Evolutionary conservation across 352 stramenopile genomes (phyloP).

Genomic region (Globisporangium camurandrum): DNA sequence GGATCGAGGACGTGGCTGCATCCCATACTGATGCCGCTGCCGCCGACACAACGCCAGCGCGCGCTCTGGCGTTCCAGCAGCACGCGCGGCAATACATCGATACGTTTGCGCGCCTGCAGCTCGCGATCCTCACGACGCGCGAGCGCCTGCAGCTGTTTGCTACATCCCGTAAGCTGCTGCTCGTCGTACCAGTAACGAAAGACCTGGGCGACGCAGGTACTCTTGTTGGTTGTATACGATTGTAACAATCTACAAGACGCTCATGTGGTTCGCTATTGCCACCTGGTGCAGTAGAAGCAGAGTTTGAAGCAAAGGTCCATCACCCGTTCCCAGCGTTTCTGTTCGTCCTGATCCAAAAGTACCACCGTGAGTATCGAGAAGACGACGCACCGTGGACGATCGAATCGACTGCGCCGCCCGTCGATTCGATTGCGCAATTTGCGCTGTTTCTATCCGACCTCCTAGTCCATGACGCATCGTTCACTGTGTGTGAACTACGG

Average conservation of each 20-base stretch:
- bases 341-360: conserved; percentile 78
- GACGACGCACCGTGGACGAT: conserved; percentile 41
- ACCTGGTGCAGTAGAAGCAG: conserved; percentile 62
- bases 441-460: conserved; percentile 65
- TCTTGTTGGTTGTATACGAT: no score
- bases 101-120: conserved; percentile 42
- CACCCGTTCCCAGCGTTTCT: conserved; percentile 72
- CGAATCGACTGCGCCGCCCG: conserved; percentile 47
- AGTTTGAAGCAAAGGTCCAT: conserved; percentile 79
- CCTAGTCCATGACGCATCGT: conserved; percentile 40
- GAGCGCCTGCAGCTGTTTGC: conserved; percentile 30
- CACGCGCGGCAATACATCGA: conserved; percentile 57
- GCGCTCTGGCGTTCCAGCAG: conserved; percentile 68
- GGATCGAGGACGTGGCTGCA: conserved; percentile 41
- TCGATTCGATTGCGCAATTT: conserved; percentile 80
- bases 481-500: conserved; percentile 53
- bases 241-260: no score
- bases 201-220: conserved; percentile 58
- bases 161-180: conserved; percentile 17
- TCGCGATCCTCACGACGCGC: conserved; percentile 41
- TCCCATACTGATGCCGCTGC: conserved; percentile 12
- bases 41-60: conserved; percentile 26
- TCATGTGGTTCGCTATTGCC: conserved; percentile 8
- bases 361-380: conserved; percentile 61
- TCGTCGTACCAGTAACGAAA: conserved; percentile 27